Evolutionary conservation across 2,329 filamentous ascomycete species (phyloP), one percentile per base, ranked within the genome.

Genomic region (Lizonia empirigonia): DNA sequence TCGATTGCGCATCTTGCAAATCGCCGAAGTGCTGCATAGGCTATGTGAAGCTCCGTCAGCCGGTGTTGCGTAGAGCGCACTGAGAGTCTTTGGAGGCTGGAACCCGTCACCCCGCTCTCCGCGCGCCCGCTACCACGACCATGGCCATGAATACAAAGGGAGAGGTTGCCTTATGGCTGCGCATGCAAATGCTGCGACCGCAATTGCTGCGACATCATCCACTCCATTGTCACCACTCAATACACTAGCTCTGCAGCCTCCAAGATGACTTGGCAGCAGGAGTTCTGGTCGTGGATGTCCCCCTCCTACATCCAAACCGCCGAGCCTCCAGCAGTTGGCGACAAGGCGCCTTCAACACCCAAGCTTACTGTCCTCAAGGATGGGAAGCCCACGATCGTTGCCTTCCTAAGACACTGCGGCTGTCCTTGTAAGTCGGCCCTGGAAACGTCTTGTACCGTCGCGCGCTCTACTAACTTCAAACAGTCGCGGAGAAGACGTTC

Each of bases 401-500:
- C 84, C 13, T 91, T 91, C 63, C 77, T 91, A 5, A 79, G 88
- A 26, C 87, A 90, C 68, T 90, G 87, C 67, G 88, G 87, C 26
- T 89, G 87, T 74, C 87, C 87, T 9, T 89, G 87, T 88, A 80
- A 67, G 80, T 71, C 10, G 2, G 13, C 29, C 19, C 7, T 16
- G 20, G 5, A 7, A 1, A 12, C n/a, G n/a, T n/a, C n/a, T n/a
- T 13, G 0, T 26, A 9, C n/a, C 16, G 15, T n/a, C 18, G 30
- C 29, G 6, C 24, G 16, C 9, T 4, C 16, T 20, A 38, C 20
- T 40, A 38, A 52, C 56, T 35, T 57, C 26, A 20, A 22, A 3
- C 49, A 88, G 86, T 89, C 69, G 85, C 86, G 12, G 86, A 89
- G 67, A 88, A 88, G 69, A 82, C 81, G 10, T 88, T 71, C 50